Evolutionary conservation across 495 filamentous ascomycete species (phyloP).

Genomic region (Penicillium herquei): DNA sequence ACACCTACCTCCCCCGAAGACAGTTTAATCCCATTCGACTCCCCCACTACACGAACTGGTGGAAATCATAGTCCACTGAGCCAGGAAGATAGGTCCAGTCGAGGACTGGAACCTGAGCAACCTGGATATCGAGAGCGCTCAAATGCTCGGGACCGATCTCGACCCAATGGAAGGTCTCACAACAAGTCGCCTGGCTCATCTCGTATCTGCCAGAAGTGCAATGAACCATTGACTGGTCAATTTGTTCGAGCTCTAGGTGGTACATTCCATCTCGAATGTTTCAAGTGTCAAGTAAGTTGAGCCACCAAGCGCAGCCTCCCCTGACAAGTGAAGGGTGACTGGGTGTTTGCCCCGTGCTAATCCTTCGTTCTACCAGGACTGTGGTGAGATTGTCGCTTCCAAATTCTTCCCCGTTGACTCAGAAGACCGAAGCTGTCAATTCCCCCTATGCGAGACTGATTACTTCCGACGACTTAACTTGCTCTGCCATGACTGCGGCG

Average conservation of each 20-base stretch:
- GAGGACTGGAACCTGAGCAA: conserved; percentile 38
- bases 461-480: conserved; percentile 93
- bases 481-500: conserved; percentile 87
- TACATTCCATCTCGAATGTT: conserved; percentile 97
- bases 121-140: conserved; percentile 38
- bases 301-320: conserved; percentile 10
- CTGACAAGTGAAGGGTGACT: neutral
- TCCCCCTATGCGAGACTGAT: conserved; percentile 95
- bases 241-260: conserved; percentile 91
- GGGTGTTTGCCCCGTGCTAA: neutral
- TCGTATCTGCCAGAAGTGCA: conserved; percentile 84
- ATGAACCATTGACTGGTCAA: conserved; percentile 81
- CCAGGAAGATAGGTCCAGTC: conserved; percentile 30
- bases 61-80: conserved; percentile 31
- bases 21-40: conserved; percentile 43
- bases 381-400: conserved; percentile 90
- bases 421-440: conserved; percentile 78
- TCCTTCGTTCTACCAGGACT: conserved; percentile 63
- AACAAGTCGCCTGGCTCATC: conserved; percentile 42
- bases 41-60: conserved; percentile 35
- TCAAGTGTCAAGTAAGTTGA: conserved; percentile 82
- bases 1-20: conserved; percentile 48
- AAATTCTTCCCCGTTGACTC: conserved; percentile 98
- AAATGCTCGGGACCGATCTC: conserved; percentile 41
- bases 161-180: conserved; percentile 41